These are phyloP conservation scores for Chaetomium strumarium DNA, from an alignment of 2,329 filamentous ascomycete species.

Conservation along the genomic window DNA sequence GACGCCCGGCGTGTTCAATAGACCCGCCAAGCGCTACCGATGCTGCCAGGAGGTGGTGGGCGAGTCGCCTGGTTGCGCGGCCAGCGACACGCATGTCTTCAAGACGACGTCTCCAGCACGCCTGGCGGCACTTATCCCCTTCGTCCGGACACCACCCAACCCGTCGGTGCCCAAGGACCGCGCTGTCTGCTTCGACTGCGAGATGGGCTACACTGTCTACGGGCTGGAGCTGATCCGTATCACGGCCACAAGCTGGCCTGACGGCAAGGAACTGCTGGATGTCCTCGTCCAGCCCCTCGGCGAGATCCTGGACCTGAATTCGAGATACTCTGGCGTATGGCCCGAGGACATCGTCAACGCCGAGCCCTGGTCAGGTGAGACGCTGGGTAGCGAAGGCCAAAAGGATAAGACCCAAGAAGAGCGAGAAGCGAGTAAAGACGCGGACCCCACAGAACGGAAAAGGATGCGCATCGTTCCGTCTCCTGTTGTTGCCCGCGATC, in stretches of 20 bases:
- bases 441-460: slow-evolving; percentile 22
- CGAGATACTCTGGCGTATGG: slow-evolving; percentile 81
- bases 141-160: slow-evolving; percentile 69
- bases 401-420: neutral
- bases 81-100: slow-evolving; percentile 72
- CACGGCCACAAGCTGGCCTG: slow-evolving; percentile 83
- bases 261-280: slow-evolving; percentile 69
- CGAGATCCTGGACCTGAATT: slow-evolving; percentile 84
- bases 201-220: slow-evolving; percentile 91
- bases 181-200: slow-evolving; percentile 86
- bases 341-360: slow-evolving; percentile 70
- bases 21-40: slow-evolving; percentile 57
- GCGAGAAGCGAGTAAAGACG: slow-evolving; percentile 9
- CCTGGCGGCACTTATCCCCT: slow-evolving; percentile 73
- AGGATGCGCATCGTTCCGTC: slow-evolving; percentile 68
- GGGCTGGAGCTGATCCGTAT: slow-evolving; percentile 87
- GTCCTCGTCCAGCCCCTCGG: slow-evolving; percentile 79
- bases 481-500: slow-evolving; percentile 64
- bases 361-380: slow-evolving; percentile 41
- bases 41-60: slow-evolving; percentile 77
- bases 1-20: slow-evolving; percentile 50
- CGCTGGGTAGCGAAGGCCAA: neutral
- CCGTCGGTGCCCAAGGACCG: slow-evolving; percentile 42
- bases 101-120: slow-evolving; percentile 72
- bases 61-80: slow-evolving; percentile 68